Percentiles rank a stretch among this genome's conserved stretches.
phyloP scores from a whole-genome alignment of 768 basidiomycete genomes.

The Tricholoma sp. region DNA sequence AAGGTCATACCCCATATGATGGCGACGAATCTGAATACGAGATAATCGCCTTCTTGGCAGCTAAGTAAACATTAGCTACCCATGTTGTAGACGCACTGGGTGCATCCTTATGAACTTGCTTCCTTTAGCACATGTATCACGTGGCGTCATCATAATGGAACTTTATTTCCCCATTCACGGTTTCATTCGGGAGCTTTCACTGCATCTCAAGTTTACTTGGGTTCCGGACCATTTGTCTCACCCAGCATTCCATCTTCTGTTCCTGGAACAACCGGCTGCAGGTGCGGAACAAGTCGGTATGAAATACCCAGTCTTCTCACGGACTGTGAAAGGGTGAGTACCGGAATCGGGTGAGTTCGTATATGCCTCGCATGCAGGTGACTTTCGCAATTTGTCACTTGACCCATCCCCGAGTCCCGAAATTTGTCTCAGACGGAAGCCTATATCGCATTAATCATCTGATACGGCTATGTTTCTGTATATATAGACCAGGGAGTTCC shows the following conservation, averaged over 20 bases:
- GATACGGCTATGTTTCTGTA: conserved; percentile 1
- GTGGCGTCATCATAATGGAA: too few relatives aligned
- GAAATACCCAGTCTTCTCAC: neutral
- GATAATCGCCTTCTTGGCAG: conserved; percentile 30
- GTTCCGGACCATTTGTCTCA: too few relatives aligned
- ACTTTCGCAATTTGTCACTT: conserved; percentile 13
- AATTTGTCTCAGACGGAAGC: conserved; percentile 8
- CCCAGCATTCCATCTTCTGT: neutral
- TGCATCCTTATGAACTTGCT: neutral
- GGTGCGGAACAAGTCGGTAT: conserved; percentile 1
- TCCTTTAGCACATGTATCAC: too few relatives aligned
- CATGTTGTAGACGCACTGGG: conserved; percentile 7
- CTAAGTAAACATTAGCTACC: conserved; percentile 13
- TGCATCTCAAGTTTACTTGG: too few relatives aligned
- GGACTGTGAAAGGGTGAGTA: neutral
- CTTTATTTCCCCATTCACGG: too few relatives aligned
- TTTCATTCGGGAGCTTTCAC: too few relatives aligned
- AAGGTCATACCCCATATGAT: conserved; percentile 24
- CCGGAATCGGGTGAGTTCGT: neutral
- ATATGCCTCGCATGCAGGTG: neutral
- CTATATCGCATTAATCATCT: conserved; percentile 8
- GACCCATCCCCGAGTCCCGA: conserved; percentile 4
- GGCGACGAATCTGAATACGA: conserved; percentile 36
- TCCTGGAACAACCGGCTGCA: neutral
- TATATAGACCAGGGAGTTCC: conserved; percentile 4